Percentiles rank a stretch among this genome's conserved stretches.
Evolutionary conservation across 2,329 filamentous ascomycete genomes (phyloP).

Genomic region (Alternaria alternata): DNA sequence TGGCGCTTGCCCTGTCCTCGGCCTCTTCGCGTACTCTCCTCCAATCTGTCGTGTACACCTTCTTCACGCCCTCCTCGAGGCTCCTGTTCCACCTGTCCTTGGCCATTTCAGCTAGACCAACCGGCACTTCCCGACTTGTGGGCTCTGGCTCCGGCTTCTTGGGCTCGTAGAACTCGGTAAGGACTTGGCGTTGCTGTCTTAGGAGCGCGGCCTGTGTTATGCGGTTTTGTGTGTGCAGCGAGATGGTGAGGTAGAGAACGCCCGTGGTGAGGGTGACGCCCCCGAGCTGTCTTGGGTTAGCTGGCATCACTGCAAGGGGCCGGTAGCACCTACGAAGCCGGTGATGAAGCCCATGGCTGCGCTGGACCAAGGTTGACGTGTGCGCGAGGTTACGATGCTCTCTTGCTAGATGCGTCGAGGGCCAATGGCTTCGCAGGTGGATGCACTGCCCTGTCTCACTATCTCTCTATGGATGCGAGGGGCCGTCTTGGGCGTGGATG

Average conservation of each 20-base stretch:
- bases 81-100: conserved; percentile 61
- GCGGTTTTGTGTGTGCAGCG: conserved; percentile 58
- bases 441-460: neutral
- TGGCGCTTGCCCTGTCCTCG: conserved; percentile 51
- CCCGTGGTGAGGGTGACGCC: conserved; percentile 61
- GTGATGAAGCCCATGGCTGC: conserved; percentile 60
- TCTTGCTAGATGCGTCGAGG: neutral
- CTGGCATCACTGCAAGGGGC: neutral
- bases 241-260: conserved; percentile 50
- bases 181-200: conserved; percentile 55
- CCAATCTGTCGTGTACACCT: conserved; percentile 58
- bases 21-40: conserved; percentile 50
- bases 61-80: conserved; percentile 54
- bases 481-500: neutral
- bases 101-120: conserved; percentile 56
- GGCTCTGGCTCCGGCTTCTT: conserved; percentile 51
- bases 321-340: conserved; percentile 54
- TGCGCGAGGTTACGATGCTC: neutral
- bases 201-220: conserved; percentile 56
- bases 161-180: conserved; percentile 56
- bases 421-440: conserved; percentile 16
- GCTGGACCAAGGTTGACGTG: conserved; percentile 6
- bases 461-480: neutral
- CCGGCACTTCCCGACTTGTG: conserved; percentile 48
- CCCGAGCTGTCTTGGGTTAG: conserved; percentile 51